Evolutionary conservation across 495 filamentous ascomycete genomes (phyloP).

Genomic region (Xylaria sp.): DNA sequence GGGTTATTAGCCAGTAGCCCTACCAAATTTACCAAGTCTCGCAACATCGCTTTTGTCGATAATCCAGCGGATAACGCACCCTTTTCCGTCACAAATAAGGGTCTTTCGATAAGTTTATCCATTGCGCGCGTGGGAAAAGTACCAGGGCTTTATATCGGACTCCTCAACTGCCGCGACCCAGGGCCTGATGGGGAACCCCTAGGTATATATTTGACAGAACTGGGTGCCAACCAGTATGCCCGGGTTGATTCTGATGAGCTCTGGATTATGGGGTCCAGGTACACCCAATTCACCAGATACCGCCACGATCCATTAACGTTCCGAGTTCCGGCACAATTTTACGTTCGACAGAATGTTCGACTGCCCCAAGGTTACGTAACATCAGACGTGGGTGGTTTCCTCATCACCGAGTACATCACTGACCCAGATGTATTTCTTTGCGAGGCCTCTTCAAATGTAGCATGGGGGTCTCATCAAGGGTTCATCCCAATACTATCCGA

Average conservation of each 20-base stretch:
- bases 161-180: not conserved
- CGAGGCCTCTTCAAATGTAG: not conserved
- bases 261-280: not conserved
- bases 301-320: not conserved
- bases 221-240: not conserved
- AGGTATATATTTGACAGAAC: not conserved
- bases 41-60: not conserved
- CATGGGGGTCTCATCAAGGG: not conserved
- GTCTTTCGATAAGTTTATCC: not conserved
- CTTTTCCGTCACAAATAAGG: not conserved
- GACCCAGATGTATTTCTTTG: not conserved
- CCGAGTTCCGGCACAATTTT: not conserved
- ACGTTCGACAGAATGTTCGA: not conserved
- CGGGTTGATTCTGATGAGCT: not conserved
- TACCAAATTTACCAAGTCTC: not conserved
- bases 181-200: not conserved
- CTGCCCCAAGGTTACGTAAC: not conserved
- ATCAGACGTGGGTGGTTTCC: not conserved
- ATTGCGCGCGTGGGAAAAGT: not conserved
- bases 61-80: not conserved
- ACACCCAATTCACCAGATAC: too few relatives aligned
- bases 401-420: not conserved
- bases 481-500: not conserved
- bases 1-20: not conserved
- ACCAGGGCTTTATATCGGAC: conserved; percentile 4